Evolutionary conservation across 441 rosid species (phyloP).

Genomic region (Hypseocharis bilobata): DNA sequence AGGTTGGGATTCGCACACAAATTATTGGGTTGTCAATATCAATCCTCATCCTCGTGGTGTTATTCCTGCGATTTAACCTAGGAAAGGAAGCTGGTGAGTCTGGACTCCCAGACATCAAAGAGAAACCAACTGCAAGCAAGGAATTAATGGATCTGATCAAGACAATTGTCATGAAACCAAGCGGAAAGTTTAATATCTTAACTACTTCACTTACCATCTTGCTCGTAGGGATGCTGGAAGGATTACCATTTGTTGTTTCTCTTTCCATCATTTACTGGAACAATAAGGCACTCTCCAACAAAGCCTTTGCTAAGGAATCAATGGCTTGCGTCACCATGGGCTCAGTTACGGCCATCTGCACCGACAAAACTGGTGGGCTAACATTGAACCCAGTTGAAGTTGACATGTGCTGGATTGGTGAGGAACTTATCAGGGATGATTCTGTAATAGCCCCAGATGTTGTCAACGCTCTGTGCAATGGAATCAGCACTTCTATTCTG

Average conservation of each 20-base stretch:
- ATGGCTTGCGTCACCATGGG: slow-evolving; percentile 10
- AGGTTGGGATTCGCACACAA: not conserved
- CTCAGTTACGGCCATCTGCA: slow-evolving; percentile 6
- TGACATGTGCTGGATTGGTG: slow-evolving; percentile 10
- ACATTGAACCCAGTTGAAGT: not conserved
- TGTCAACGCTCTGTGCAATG: slow-evolving; percentile 3
- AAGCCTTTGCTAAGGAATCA: not conserved
- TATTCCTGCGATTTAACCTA: slow-evolving; percentile 10
- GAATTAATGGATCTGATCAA: too few relatives aligned
- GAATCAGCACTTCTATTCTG: not conserved
- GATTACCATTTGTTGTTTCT: slow-evolving; percentile 1
- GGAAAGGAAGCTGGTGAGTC: not conserved
- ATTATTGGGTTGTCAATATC: not conserved
- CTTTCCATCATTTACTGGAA: slow-evolving; percentile 15
- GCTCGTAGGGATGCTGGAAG: slow-evolving; percentile 13
- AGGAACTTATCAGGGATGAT: not conserved
- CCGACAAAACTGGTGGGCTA: too few relatives aligned
- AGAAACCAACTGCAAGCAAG: not conserved
- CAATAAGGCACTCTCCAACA: slow-evolving; percentile 9
- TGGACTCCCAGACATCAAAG: slow-evolving; percentile 9
- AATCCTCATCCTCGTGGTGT: not conserved
- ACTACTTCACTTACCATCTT: slow-evolving; percentile 7
- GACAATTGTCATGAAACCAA: too few relatives aligned
- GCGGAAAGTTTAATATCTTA: not conserved
- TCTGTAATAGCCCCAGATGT: not conserved